Percentiles rank a stretch among this genome's conserved stretches.
Conservation (phyloP, 169 alveolate genomes). For the Amoebophrya sp. region DNA sequence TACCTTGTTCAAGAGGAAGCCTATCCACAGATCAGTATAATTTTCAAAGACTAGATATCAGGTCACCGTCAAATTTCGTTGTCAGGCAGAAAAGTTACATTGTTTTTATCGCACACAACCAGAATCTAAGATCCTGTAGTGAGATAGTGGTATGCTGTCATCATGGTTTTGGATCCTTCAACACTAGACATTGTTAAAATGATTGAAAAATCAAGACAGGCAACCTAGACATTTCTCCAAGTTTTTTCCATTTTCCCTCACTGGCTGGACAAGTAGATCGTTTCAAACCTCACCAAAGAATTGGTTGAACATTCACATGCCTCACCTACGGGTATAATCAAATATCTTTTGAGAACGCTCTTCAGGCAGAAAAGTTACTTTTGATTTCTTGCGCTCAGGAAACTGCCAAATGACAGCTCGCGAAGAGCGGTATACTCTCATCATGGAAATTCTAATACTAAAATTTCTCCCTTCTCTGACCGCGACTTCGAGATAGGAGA, state of each 20-base stretch:
- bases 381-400: not conserved
- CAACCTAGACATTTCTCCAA: not conserved
- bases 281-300: not conserved
- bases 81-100: not conserved
- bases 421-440: not conserved
- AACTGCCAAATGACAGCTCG: not conserved
- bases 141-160: not conserved
- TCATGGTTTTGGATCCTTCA: not conserved
- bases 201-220: not conserved
- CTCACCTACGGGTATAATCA: not conserved
- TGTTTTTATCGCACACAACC: not conserved
- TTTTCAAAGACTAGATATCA: too few relatives aligned
- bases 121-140: not conserved
- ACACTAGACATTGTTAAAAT: not conserved
- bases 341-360: not conserved
- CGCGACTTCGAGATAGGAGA: too few relatives aligned
- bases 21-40: too few relatives aligned
- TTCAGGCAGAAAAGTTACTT: slow-evolving; percentile 24
- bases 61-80: not conserved
- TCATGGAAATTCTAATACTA: too few relatives aligned
- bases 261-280: not conserved
- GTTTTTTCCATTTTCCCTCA: not conserved
- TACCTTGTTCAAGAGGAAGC: too few relatives aligned
- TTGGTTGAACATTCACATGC: not conserved
- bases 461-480: too few relatives aligned